Evolutionary conservation across 352 stramenopile species (phyloP), one percentile per base, ranked within the genome.

Genomic region (Peronospora belbahrii): DNA sequence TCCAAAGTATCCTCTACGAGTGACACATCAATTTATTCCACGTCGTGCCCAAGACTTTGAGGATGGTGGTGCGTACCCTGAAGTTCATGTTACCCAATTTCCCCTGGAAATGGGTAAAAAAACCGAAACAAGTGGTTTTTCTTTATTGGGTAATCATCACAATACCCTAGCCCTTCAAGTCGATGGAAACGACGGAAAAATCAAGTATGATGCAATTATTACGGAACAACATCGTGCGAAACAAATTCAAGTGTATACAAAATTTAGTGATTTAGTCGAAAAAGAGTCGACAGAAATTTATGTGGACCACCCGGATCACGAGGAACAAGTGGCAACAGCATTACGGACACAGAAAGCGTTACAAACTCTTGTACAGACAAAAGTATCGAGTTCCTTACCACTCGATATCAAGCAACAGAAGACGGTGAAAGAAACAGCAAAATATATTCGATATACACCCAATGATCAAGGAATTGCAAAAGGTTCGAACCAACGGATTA

Each of bases 51-150:
- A 67, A 19, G 97, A 99, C 66, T 99, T 98, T 73, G 95, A 94
- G 27, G 96, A 99, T 67, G 96, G 96, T 33, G 97, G 96, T 30
- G 95, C 95, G 38, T 99, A 95, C 63, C 97, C 96, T 0, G 97
- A 99, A 82, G 96, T 99, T 48, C 96, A 99, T 65, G 70, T 99
- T 20, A 92, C 95, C 49, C 95, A 98, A 70, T 98, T 97, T 61
- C 95, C 95, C 6, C 64, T 97, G 1, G 80, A 90, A 58, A 98
- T 99, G 92, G 95, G 95, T 40, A 88, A 88, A 52, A 64, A 55
- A 25, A n/a, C n/a, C n/a, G 32, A 30, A 17, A 36, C 86, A 87
- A 46, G 83, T 88, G 31, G 83, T 94, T 56, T 32, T 0, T 17
- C 14, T 14, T n/a, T n/a, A n/a, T n/a, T n/a, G n/a, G 44, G 51